phyloP scores from a whole-genome alignment of 129 eudicot genomes.

The Tanacetum coccineum region DNA sequence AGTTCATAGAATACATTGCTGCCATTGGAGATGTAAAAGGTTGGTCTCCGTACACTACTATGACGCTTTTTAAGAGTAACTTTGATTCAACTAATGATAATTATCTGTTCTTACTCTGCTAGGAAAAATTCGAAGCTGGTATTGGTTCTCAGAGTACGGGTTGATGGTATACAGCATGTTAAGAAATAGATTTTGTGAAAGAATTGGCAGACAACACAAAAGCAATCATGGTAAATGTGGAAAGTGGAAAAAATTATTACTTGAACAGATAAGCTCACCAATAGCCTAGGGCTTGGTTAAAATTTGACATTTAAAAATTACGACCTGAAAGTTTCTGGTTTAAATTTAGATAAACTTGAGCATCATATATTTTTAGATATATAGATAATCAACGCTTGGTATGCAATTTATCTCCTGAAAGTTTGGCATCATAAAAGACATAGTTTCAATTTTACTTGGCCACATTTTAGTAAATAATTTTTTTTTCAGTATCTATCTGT shows the following conservation, averaged over 20 bases:
- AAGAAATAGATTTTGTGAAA: constrained; percentile 79
- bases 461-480: background rate
- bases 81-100: no score
- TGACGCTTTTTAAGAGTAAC: background rate
- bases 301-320: background rate
- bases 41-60: constrained; percentile 22
- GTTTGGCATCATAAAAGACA: background rate
- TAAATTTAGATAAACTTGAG: background rate
- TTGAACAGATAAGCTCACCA: background rate
- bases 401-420: background rate
- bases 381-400: background rate
- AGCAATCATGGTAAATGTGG: constrained; percentile 79
- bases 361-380: background rate
- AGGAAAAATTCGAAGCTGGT: background rate
- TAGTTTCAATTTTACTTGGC: background rate
- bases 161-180: constrained; percentile 89
- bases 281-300: background rate
- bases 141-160: constrained; percentile 57
- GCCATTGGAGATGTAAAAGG: constrained; percentile 71
- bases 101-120: no score
- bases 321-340: background rate
- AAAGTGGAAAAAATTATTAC: background rate
- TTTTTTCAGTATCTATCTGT: background rate
- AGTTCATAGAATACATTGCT: constrained; percentile 59
- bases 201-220: constrained; percentile 94